A percentile compares a stretch with the other conserved stretches of the same genome.
Evolutionary conservation across 2,329 filamentous ascomycete species (phyloP).

Genomic region (Byssoonygena ceratinophila): DNA sequence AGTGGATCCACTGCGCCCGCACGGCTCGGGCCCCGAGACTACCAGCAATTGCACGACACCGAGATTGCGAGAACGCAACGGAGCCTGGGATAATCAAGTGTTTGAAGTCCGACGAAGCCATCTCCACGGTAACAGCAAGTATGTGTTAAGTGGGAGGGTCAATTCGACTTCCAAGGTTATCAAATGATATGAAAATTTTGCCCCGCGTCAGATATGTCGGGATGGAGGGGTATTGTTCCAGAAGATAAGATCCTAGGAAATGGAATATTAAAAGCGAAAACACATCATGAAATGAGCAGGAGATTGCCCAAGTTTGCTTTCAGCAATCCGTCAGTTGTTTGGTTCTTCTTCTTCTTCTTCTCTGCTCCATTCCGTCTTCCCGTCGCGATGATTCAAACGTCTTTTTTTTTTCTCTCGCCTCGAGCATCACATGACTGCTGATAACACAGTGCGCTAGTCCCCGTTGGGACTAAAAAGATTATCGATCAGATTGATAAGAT

Average conservation of each 20-base stretch:
- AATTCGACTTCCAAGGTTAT: neutral
- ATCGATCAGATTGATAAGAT: constrained; percentile 2
- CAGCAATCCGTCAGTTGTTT: neutral
- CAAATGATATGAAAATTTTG: constrained; percentile 1
- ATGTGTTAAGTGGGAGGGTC: neutral
- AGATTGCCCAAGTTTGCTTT: neutral
- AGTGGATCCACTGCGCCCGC: constrained; percentile 48
- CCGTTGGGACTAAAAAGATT: neutral
- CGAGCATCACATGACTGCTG: neutral
- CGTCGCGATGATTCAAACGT: neutral
- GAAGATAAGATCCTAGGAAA: neutral
- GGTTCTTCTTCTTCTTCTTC: neutral
- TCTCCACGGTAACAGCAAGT: constrained; percentile 16
- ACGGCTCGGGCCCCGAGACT: constrained; percentile 37
- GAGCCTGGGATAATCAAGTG: constrained; percentile 33
- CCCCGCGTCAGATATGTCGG: constrained; percentile 6
- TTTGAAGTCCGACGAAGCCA: constrained; percentile 26
- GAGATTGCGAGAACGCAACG: constrained; percentile 39
- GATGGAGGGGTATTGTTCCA: constrained; percentile 1
- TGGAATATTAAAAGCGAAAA: neutral
- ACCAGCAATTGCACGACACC: constrained; percentile 34
- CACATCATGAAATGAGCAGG: neutral
- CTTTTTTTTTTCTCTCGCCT: neutral
- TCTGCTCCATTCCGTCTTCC: neutral
- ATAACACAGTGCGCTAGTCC: neutral